Conservation (phyloP, 2,329 filamentous ascomycete genomes). For the Ceratocystis eucalypticola region DNA sequence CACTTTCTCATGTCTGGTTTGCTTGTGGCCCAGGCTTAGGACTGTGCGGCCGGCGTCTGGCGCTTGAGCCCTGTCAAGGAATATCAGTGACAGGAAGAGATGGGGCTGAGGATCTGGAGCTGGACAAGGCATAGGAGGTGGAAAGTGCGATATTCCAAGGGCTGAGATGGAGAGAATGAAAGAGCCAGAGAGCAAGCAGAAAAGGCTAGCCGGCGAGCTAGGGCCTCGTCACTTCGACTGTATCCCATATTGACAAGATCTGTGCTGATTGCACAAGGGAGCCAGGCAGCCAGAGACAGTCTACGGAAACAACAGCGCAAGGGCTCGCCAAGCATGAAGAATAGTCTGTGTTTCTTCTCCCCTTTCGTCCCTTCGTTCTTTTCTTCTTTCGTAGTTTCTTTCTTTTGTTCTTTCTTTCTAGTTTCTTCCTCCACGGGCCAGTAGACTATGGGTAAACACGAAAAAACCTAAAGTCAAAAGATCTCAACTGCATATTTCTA, state of each 20-base stretch:
- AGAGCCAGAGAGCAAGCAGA: no score
- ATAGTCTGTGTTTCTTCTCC: not conserved
- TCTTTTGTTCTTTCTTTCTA: not conserved
- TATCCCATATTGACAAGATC: no score
- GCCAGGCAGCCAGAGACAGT: not conserved
- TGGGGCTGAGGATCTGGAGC: not conserved
- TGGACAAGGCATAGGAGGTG: no score
- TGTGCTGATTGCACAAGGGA: not conserved
- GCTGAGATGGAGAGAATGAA: no score
- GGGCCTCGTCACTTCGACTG: no score
- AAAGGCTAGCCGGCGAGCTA: no score
- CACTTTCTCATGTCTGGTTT: not conserved
- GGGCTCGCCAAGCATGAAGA: no score
- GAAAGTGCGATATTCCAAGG: no score
- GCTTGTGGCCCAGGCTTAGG: not conserved
- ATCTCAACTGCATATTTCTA: not conserved
- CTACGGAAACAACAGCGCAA: no score
- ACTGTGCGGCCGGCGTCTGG: not conserved
- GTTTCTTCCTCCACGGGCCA: not conserved
- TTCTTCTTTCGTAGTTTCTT: not conserved
- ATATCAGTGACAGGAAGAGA: not conserved
- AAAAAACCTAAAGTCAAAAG: not conserved
- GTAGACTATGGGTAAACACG: not conserved
- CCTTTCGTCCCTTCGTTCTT: not conserved
- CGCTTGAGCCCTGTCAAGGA: not conserved